Percentiles rank a stretch among this genome's conserved stretches.
Conservation (phyloP, 176 grass and related monocot genomes). For the Otatea glauca region DNA sequence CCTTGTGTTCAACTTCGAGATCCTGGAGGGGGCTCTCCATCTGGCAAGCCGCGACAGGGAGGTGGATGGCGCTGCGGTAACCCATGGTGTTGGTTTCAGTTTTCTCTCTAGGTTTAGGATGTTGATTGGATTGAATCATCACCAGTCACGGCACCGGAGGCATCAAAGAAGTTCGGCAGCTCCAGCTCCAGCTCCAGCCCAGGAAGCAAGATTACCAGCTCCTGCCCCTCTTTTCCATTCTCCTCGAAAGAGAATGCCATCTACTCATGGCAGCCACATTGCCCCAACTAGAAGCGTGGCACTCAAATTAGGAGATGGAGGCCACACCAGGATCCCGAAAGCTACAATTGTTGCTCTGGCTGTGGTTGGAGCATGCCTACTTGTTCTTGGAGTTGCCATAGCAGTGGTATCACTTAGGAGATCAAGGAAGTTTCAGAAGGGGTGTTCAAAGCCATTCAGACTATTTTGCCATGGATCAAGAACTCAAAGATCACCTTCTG, state of each 20-base stretch:
- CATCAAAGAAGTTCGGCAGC: neutral
- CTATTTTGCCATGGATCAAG: conserved; percentile 30
- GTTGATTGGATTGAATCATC: conserved; percentile 31
- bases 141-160: neutral
- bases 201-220: conserved; percentile 9
- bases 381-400: conserved; percentile 28
- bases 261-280: neutral
- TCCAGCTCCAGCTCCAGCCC: neutral
- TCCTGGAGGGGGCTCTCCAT: conserved; percentile 33
- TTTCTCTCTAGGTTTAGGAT: conserved; percentile 44
- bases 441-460: conserved; percentile 22
- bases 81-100: neutral
- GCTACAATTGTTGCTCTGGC: conserved; percentile 23
- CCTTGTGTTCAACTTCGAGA: conserved; percentile 37
- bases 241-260: conserved; percentile 7
- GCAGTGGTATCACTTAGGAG: conserved; percentile 30
- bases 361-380: conserved; percentile 28
- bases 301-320: neutral
- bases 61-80: neutral
- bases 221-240: conserved; percentile 4
- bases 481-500: conserved; percentile 46
- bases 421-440: conserved; percentile 30
- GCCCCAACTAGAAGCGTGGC: neutral
- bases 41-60: neutral
- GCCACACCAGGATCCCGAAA: neutral